Evolutionary conservation across 148 eudicot genomes (phyloP).

Genomic region (Suaeda aralocaspica): DNA sequence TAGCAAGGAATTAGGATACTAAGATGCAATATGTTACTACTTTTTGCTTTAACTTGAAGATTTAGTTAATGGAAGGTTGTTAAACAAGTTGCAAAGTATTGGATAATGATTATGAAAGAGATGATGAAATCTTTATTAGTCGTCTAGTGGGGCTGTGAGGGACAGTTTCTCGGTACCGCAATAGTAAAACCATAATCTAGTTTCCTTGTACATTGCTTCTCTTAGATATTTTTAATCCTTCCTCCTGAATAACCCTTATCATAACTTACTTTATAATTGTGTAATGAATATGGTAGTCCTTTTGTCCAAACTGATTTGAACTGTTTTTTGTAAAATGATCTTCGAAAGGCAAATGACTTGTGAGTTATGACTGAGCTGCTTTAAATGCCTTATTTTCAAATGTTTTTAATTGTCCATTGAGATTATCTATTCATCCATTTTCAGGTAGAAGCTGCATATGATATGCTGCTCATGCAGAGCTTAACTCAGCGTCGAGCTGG

Average conservation of each 20-base stretch:
- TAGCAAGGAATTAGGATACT: constrained; percentile 7
- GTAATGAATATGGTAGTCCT: background rate
- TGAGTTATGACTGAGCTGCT: background rate
- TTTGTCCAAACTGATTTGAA: background rate
- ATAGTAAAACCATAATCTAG: no score
- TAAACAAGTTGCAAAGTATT: background rate
- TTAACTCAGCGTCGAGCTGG: constrained; percentile 89
- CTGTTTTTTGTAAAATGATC: no score
- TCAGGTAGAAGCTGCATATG: constrained; percentile 98
- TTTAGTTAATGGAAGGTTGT: background rate
- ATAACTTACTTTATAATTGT: background rate
- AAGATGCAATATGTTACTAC: constrained; percentile 4
- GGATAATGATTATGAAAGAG: background rate
- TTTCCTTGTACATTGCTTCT: no score
- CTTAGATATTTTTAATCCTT: no score
- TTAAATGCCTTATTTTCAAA: background rate
- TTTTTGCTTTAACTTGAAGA: background rate
- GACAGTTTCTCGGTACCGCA: no score
- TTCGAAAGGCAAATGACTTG: background rate
- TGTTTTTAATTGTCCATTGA: constrained; percentile 4
- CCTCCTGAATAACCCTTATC: no score
- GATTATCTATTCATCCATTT: constrained; percentile 9
- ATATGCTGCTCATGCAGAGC: constrained; percentile 95
- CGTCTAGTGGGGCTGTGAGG: no score
- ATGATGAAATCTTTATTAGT: background rate